phyloP scores from a whole-genome alignment of 1,284 basidiomycete genomes.

The Mycena citricolor region DNA sequence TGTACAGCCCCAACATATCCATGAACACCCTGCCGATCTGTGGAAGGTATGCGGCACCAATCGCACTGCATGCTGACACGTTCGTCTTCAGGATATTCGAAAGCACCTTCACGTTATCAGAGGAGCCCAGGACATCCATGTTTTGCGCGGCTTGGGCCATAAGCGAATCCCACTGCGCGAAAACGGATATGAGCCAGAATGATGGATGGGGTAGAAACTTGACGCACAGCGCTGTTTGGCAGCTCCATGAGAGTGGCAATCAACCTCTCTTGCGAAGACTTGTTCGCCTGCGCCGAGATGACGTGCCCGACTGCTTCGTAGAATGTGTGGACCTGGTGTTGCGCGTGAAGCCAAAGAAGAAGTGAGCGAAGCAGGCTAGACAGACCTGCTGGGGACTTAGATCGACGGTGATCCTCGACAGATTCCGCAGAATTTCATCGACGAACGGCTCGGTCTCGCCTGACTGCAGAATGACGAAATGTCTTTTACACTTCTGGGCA shows the following conservation, averaged over 20 bases:
- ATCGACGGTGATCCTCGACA: constrained; percentile 95
- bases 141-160: constrained; percentile 95
- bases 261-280: constrained; percentile 92
- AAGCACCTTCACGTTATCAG: constrained; percentile 96
- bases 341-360: constrained; percentile 17
- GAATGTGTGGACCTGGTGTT: constrained; percentile 93
- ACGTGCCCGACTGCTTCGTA: constrained; percentile 99
- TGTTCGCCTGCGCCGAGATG: constrained; percentile 98
- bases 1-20: constrained; percentile 98
- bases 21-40: constrained; percentile 96
- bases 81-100: constrained; percentile 99
- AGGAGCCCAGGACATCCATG: constrained; percentile 87
- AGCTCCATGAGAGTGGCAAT: constrained; percentile 96
- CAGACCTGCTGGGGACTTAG: constrained; percentile 87
- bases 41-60: constrained; percentile 94
- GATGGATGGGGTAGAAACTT: not conserved
- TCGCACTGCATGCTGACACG: constrained; percentile 95
- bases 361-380: constrained; percentile 3
- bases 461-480: constrained; percentile 98
- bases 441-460: constrained; percentile 98
- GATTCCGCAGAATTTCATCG: constrained; percentile 91
- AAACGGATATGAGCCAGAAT: constrained; percentile 1
- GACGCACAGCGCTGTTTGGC: constrained; percentile 95
- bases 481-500: constrained; percentile 95
- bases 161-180: constrained; percentile 88